Evolutionary conservation across 495 filamentous ascomycete genomes (phyloP).

Genomic region (Penicillium pulvis): DNA sequence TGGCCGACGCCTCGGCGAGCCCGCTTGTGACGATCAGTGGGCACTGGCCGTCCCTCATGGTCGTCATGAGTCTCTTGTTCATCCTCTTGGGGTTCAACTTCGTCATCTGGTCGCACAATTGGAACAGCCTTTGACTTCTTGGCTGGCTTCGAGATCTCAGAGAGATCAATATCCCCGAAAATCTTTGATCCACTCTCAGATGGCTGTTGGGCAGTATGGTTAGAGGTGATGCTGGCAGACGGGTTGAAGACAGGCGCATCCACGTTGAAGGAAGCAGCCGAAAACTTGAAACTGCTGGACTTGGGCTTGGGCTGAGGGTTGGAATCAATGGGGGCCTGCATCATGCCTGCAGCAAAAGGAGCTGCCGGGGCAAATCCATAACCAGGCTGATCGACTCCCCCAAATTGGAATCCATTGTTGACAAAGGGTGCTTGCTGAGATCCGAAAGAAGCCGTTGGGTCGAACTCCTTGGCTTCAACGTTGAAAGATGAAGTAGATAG

Average conservation of each 20-base stretch:
- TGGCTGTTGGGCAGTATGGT: slow-evolving; percentile 27
- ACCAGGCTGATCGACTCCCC: slow-evolving; percentile 27
- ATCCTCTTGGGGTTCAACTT: slow-evolving; percentile 36
- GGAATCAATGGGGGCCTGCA: slow-evolving; percentile 14
- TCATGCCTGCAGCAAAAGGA: slow-evolving; percentile 63
- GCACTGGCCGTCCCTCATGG: slow-evolving; percentile 24
- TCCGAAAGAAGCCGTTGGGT: slow-evolving; percentile 64
- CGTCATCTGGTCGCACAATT: slow-evolving; percentile 68
- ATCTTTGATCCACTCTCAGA: slow-evolving; percentile 53
- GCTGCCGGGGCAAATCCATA: slow-evolving; percentile 67
- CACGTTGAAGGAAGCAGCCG: slow-evolving; percentile 73
- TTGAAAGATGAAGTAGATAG: slow-evolving; percentile 78
- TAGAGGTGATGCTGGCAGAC: slow-evolving; percentile 30
- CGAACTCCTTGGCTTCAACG: slow-evolving; percentile 85
- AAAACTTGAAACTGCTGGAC: slow-evolving; percentile 67
- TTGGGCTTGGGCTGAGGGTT: slow-evolving; percentile 16
- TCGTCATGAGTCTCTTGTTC: slow-evolving; percentile 3
- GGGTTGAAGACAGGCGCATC: slow-evolving; percentile 82
- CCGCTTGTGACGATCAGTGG: slow-evolving; percentile 70
- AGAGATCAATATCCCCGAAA: slow-evolving; percentile 73
- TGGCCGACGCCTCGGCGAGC: slow-evolving; percentile 59
- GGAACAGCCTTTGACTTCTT: slow-evolving; percentile 82
- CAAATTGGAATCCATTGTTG: slow-evolving; percentile 56
- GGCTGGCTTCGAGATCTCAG: slow-evolving; percentile 59
- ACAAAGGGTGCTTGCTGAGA: slow-evolving; percentile 60